A percentile compares a stretch with the other conserved stretches of the same genome.
Conservation (phyloP, 1,284 basidiomycete genomes). For the Peniophora sp. region DNA sequence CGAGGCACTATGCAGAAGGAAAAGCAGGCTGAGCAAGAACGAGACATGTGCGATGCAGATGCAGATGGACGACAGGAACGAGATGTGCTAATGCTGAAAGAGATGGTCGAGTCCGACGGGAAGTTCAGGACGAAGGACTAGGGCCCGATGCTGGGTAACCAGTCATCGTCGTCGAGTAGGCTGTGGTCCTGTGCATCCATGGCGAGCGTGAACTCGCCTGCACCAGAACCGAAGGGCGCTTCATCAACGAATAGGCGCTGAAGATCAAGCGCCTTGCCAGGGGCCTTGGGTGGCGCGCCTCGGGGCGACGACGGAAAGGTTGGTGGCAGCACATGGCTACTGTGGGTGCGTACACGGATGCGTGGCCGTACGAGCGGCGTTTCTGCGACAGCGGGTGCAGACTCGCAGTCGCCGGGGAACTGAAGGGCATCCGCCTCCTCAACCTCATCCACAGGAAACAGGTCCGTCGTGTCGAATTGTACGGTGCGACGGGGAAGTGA, state of each 20-base stretch:
- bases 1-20: too few relatives aligned
- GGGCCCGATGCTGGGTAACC: too few relatives aligned
- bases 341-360: slow-evolving; percentile 20
- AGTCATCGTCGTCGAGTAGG: too few relatives aligned
- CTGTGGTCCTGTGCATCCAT: slow-evolving; percentile 15
- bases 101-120: too few relatives aligned
- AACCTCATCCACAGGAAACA: slow-evolving; percentile 46
- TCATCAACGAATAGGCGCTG: slow-evolving; percentile 3
- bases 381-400: slow-evolving; percentile 1
- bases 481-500: slow-evolving; percentile 14
- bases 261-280: slow-evolving; percentile 1
- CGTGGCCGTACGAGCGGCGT: slow-evolving; percentile 14
- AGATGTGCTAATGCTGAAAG: too few relatives aligned
- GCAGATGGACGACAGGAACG: too few relatives aligned
- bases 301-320: slow-evolving; percentile 7
- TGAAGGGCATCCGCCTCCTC: slow-evolving; percentile 28
- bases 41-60: too few relatives aligned
- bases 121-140: too few relatives aligned
- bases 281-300: slow-evolving; percentile 2
- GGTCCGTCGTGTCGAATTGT: slow-evolving; percentile 17
- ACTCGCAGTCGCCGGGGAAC: background rate
- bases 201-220: slow-evolving; percentile 18
- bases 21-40: too few relatives aligned
- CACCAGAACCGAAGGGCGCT: background rate
- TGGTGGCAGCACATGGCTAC: slow-evolving; percentile 16